Base-by-base conservation (phyloP, 352 stramenopile species). In the Pythium brachiatum region DNA sequence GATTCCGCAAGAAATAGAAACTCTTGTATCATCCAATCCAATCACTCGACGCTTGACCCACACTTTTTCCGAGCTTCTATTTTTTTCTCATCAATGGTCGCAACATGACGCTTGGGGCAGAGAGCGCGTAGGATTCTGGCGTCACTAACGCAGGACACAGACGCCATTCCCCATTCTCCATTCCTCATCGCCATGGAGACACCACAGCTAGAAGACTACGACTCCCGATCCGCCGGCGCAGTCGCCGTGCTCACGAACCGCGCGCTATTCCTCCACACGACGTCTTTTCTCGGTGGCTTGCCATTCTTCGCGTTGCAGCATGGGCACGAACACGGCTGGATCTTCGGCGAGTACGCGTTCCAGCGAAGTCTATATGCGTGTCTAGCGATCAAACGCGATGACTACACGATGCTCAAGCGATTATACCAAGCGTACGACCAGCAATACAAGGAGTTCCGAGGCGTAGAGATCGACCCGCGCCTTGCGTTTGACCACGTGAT, bases 401-500 rank as follows among this genome's bases (percentile, higher is more conserved):
- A 50, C 36, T 21, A 48, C 20, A 36, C 1, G 46, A 53, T 53
- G 46, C 46, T 53, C 12, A 25, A 16, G 25, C 46, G 46, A 13
- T 25, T 53, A 12, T 53, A 57, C 29, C 32, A 15, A 4, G 32
- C 44, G 0, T 48, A 57, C 52, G 34, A 47, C 2, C 18, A 57
- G 34, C 52, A 57, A 23, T 25, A 34, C 51, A 27, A 44, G 20
- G 9, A 48, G 9, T 57, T 47, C 52, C 31, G 18, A 1, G n/a
- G 31, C 21, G 16, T n/a, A 1, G 6, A 13, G 13, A 13, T 27
- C 9, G 52, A 57, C 36, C 20, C 6, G 16, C 32, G 52, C 9
- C 52, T 57, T 18, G 31, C 20, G 20, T 57, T 57, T 25, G 52
- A 57, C 20, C 15, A 38, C 20, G 23, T 39, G 2, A 57, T 57